Percentiles rank a stretch among this genome's conserved stretches.
Evolutionary conservation across 2,329 filamentous ascomycete species (phyloP).

Genomic region (Tolypocladium paradoxum): DNA sequence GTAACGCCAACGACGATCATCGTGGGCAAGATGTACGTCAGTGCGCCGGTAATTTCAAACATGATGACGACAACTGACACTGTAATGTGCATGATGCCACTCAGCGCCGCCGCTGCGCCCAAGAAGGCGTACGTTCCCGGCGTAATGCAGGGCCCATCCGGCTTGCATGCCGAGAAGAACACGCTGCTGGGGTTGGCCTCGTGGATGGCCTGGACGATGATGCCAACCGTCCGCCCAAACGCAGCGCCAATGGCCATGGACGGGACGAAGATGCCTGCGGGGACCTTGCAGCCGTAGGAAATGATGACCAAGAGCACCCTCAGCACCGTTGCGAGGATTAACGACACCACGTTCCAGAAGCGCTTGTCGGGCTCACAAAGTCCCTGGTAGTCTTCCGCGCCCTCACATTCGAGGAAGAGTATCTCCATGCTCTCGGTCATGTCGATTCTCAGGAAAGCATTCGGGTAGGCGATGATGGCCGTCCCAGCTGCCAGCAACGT

Average conservation of each 20-base stretch:
- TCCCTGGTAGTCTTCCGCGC: constrained; percentile 75
- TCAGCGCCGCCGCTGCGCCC: constrained; percentile 81
- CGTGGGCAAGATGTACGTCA: constrained; percentile 93
- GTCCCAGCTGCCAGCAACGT: constrained; percentile 74
- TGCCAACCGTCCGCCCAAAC: constrained; percentile 89
- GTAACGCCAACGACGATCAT: constrained; percentile 99
- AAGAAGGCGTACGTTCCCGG: constrained; percentile 95
- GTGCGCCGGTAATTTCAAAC: constrained; percentile 95
- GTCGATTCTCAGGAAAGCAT: constrained; percentile 88
- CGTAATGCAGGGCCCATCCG: constrained; percentile 91
- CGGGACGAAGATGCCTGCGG: constrained; percentile 93
- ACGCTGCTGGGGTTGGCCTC: constrained; percentile 70
- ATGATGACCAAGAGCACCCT: constrained; percentile 82
- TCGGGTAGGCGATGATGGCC: constrained; percentile 91
- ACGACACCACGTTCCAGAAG: constrained; percentile 66
- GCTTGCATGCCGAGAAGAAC: constrained; percentile 82
- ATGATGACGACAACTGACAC: constrained; percentile 97
- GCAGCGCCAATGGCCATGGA: constrained; percentile 96
- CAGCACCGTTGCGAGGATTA: constrained; percentile 69
- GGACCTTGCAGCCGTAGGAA: constrained; percentile 95
- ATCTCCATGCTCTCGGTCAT: constrained; percentile 99
- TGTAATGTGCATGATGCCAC: constrained; percentile 97
- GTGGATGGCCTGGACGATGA: constrained; percentile 81
- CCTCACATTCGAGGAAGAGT: constrained; percentile 86
- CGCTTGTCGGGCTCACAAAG: constrained; percentile 74